A percentile compares a stretch with the other conserved stretches of the same genome.
Conservation (phyloP, 139 green algal genomes). For the Chlorella vulgaris region DNA sequence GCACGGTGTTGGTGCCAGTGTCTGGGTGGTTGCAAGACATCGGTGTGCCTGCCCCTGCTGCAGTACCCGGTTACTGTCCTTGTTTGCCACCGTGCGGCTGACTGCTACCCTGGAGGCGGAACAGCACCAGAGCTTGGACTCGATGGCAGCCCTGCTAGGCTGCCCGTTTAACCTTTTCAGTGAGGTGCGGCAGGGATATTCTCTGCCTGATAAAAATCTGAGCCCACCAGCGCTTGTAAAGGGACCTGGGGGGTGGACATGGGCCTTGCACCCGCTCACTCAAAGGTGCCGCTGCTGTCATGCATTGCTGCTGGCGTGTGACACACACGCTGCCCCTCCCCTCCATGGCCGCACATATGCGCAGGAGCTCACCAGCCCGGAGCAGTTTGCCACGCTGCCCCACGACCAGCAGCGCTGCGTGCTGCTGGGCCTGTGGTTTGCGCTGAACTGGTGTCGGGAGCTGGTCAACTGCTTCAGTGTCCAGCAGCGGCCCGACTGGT, state of each 20-base stretch:
- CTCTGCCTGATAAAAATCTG: too few species aligned
- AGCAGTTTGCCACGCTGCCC: neutral
- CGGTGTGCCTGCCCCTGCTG: neutral
- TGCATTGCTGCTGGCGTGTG: too few species aligned
- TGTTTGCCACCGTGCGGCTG: slow-evolving; percentile 31
- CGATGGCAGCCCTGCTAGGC: slow-evolving; percentile 35
- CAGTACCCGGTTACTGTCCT: slow-evolving; percentile 11
- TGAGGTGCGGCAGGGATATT: too few species aligned
- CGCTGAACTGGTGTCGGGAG: slow-evolving; percentile 43
- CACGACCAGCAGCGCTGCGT: slow-evolving; percentile 9
- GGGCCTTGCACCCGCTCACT: too few species aligned
- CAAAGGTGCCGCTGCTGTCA: too few species aligned
- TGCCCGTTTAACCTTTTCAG: slow-evolving; percentile 22
- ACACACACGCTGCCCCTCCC: too few species aligned
- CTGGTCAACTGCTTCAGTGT: slow-evolving; percentile 36
- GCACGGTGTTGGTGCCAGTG: too few species aligned
- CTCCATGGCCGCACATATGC: too few species aligned
- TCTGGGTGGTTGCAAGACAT: too few species aligned
- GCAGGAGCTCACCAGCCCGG: slow-evolving; percentile 9
- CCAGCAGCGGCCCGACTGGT: slow-evolving; percentile 9
- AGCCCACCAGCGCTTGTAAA: too few species aligned
- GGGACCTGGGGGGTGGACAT: too few species aligned
- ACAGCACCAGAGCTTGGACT: slow-evolving; percentile 5
- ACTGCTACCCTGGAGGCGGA: slow-evolving; percentile 10
- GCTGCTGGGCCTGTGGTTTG: slow-evolving; percentile 39